A percentile compares a stretch with the other conserved stretches of the same genome.
Evolutionary conservation across 2,329 filamentous ascomycete species (phyloP).

Genomic region (Aspergillus fijiensis): DNA sequence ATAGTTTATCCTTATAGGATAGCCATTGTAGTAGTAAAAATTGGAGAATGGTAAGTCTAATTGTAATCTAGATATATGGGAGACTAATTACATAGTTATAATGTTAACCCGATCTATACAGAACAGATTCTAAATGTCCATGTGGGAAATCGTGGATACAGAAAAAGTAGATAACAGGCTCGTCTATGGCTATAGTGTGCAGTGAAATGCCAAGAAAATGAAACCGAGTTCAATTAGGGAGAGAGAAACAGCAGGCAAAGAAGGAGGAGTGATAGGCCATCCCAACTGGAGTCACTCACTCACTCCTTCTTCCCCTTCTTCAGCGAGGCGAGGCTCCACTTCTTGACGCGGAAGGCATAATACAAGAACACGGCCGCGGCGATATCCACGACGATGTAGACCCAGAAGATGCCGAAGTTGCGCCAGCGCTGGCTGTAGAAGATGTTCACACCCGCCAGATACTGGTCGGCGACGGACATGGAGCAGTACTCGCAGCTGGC

Average conservation of each 20-base stretch:
- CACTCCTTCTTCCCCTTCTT: slow-evolving; percentile 18
- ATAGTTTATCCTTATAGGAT: too few relatives aligned
- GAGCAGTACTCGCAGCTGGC: slow-evolving; percentile 53
- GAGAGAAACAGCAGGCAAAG: neutral
- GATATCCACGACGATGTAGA: slow-evolving; percentile 59
- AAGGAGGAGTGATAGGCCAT: neutral
- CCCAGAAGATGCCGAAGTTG: slow-evolving; percentile 65
- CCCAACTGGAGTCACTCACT: neutral
- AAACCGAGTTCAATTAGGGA: neutral
- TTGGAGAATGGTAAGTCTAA: too few relatives aligned
- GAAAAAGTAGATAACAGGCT: neutral
- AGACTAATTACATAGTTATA: neutral
- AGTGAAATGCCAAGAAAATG: neutral
- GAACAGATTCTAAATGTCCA: neutral
- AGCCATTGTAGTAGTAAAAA: neutral
- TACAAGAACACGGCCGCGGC: slow-evolving; percentile 48
- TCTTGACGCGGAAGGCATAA: slow-evolving; percentile 38
- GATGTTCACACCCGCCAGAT: slow-evolving; percentile 44
- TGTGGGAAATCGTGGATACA: neutral
- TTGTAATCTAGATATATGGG: too few relatives aligned
- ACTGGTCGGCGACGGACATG: slow-evolving; percentile 38
- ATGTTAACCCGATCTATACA: neutral
- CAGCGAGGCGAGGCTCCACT: slow-evolving; percentile 21
- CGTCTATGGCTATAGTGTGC: neutral
- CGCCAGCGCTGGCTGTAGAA: slow-evolving; percentile 62